phyloP scores from a whole-genome alignment of 306 rosid genomes.

The Rosa persica region DNA sequence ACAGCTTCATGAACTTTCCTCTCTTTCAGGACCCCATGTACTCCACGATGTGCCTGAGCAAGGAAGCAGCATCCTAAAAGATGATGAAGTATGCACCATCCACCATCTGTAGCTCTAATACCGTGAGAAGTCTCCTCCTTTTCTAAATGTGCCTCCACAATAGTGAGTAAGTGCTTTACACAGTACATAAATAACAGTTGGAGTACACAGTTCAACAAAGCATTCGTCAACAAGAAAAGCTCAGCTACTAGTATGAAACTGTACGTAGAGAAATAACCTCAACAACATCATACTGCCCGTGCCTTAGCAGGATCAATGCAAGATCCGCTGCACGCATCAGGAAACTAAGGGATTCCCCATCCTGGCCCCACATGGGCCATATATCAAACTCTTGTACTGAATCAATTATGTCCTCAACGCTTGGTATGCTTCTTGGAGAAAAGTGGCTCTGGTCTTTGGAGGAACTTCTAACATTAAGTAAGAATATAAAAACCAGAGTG shows the following conservation, averaged over 20 bases:
- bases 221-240: background rate
- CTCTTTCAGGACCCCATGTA: constrained; percentile 66
- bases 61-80: constrained; percentile 91
- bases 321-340: constrained; percentile 76
- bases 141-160: constrained; percentile 67
- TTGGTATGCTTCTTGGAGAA: constrained; percentile 51
- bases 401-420: constrained; percentile 38
- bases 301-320: constrained; percentile 74
- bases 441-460: constrained; percentile 34
- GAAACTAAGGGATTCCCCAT: constrained; percentile 60
- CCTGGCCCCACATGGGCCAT: constrained; percentile 76
- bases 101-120: constrained; percentile 78
- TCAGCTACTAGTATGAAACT: background rate
- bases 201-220: background rate
- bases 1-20: constrained; percentile 76
- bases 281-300: constrained; percentile 77
- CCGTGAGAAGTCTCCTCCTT: constrained; percentile 82
- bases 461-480: constrained; percentile 54
- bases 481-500: constrained; percentile 73
- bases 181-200: constrained; percentile 24
- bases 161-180: constrained; percentile 62
- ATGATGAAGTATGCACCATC: constrained; percentile 89
- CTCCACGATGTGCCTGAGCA: constrained; percentile 73
- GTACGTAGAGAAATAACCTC: constrained; percentile 54
- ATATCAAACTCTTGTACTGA: constrained; percentile 63